Percentiles rank a stretch among this genome's conserved stretches.
Conservation (phyloP, 805 yeast species). For the Starmerella vitae region DNA sequence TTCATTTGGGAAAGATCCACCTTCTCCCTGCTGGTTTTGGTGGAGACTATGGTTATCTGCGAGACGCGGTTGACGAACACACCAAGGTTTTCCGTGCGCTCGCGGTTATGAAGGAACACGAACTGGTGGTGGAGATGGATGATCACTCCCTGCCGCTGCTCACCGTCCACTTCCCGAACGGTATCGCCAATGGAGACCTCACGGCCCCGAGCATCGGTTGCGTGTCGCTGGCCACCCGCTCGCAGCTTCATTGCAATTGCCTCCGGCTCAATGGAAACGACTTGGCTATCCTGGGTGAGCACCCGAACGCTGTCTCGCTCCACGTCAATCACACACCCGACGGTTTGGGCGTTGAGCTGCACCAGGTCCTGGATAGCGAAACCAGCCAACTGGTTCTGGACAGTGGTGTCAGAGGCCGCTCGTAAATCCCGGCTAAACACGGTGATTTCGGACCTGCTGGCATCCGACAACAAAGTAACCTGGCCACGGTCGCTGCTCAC, state of each 20-base stretch:
- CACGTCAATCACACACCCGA: conserved; percentile 80
- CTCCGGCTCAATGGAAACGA: conserved; percentile 56
- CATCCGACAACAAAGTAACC: conserved; percentile 80
- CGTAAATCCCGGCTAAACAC: conserved; percentile 86
- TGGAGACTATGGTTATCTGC: conserved; percentile 70
- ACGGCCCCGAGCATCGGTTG: conserved; percentile 74
- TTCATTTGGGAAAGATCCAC: conserved; percentile 77
- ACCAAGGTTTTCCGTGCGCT: conserved; percentile 74
- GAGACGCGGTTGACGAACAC: conserved; percentile 68
- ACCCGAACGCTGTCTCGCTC: conserved; percentile 78
- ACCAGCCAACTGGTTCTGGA: conserved; percentile 56
- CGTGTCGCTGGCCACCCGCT: conserved; percentile 51
- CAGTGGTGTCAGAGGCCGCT: conserved; percentile 79
- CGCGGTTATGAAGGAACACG: conserved; percentile 69
- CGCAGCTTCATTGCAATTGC: conserved; percentile 65
- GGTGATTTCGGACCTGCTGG: conserved; percentile 73
- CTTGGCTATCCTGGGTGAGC: conserved; percentile 68
- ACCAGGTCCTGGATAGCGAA: conserved; percentile 84
- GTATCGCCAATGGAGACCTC: conserved; percentile 85
- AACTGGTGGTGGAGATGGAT: conserved; percentile 71
- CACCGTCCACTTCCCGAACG: conserved; percentile 73
- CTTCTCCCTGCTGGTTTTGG: conserved; percentile 59
- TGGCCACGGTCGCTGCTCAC: conserved; percentile 62
- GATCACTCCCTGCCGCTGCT: conserved; percentile 76
- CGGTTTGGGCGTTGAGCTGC: conserved; percentile 68